These are phyloP conservation scores for Starmerella etchellsii DNA, from an alignment of 805 yeast species.

Conservation along the genomic window DNA sequence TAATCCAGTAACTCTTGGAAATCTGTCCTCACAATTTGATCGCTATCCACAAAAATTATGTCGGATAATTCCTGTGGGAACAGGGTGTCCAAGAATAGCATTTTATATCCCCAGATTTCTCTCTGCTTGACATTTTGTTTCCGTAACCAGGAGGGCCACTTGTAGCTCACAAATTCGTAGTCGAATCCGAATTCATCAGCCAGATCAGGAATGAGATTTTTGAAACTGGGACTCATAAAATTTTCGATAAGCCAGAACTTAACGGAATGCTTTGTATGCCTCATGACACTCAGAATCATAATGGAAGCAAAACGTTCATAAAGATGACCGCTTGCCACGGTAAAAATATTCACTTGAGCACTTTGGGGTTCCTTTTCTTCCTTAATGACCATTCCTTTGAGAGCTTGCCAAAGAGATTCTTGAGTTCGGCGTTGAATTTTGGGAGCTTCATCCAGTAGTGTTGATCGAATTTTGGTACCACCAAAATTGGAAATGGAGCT, in stretches of 20 bases:
- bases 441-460: not conserved
- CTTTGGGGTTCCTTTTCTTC: constrained; percentile 20
- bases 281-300: constrained; percentile 70
- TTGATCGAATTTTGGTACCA: not conserved
- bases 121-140: constrained; percentile 67
- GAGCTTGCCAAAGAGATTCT: constrained; percentile 1
- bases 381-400: not conserved
- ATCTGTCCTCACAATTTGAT: constrained; percentile 68
- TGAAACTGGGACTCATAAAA: constrained; percentile 60
- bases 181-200: constrained; percentile 50
- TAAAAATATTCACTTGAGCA: constrained; percentile 65
- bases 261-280: constrained; percentile 48
- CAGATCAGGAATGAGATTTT: constrained; percentile 43
- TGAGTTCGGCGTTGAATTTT: not conserved
- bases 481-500: not conserved
- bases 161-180: constrained; percentile 67
- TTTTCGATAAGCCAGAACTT: constrained; percentile 83
- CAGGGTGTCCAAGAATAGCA: constrained; percentile 71
- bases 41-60: constrained; percentile 77
- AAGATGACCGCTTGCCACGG: constrained; percentile 70
- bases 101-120: constrained; percentile 78
- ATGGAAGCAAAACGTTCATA: constrained; percentile 63
- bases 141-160: constrained; percentile 88
- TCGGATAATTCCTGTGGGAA: constrained; percentile 68
- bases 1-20: constrained; percentile 51